Evolutionary conservation across 192 early-diverging fungal genomes (phyloP).

Genomic region (Entomortierella lignicola): DNA sequence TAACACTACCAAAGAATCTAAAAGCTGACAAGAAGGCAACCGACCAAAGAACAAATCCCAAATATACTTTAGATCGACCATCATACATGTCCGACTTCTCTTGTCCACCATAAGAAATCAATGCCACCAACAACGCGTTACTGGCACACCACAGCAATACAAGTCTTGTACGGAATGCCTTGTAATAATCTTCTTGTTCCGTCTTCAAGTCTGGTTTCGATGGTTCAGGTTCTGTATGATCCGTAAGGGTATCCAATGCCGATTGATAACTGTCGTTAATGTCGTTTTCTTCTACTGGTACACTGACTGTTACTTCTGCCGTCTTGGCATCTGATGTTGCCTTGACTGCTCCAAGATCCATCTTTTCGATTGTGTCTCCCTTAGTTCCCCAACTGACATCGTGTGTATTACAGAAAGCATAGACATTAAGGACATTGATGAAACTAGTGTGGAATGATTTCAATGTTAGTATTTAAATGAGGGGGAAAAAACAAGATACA

Average conservation of each 20-base stretch:
- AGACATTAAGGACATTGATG: slow-evolving; percentile 92
- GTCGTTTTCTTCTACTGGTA: slow-evolving; percentile 80
- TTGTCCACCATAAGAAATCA: slow-evolving; percentile 70
- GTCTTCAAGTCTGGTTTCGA: slow-evolving; percentile 68
- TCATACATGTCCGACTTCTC: slow-evolving; percentile 39
- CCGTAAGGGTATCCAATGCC: slow-evolving; percentile 69
- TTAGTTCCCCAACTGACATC: slow-evolving; percentile 96
- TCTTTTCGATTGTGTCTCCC: slow-evolving; percentile 77
- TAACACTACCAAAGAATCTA: slow-evolving; percentile 77
- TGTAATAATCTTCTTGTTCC: slow-evolving; percentile 90
- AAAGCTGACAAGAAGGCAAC: slow-evolving; percentile 78
- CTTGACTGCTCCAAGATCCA: slow-evolving; percentile 82
- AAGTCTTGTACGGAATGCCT: slow-evolving; percentile 85
- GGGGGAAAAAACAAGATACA: too few relatives aligned
- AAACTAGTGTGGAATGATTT: slow-evolving; percentile 19
- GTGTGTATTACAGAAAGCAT: slow-evolving; percentile 96
- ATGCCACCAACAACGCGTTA: slow-evolving; percentile 78
- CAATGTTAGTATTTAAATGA: neutral
- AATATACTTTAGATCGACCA: slow-evolving; percentile 63
- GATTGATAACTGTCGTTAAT: slow-evolving; percentile 83
- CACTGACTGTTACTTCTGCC: slow-evolving; percentile 77
- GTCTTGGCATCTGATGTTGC: slow-evolving; percentile 67
- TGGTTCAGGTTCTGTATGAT: slow-evolving; percentile 47
- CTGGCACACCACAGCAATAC: slow-evolving; percentile 87
- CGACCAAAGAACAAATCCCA: slow-evolving; percentile 89